Percentiles rank a stretch among this genome's conserved stretches.
Evolutionary conservation across 2,329 filamentous ascomycete genomes (phyloP).

Genomic region (Calcarisporium arbuscula): DNA sequence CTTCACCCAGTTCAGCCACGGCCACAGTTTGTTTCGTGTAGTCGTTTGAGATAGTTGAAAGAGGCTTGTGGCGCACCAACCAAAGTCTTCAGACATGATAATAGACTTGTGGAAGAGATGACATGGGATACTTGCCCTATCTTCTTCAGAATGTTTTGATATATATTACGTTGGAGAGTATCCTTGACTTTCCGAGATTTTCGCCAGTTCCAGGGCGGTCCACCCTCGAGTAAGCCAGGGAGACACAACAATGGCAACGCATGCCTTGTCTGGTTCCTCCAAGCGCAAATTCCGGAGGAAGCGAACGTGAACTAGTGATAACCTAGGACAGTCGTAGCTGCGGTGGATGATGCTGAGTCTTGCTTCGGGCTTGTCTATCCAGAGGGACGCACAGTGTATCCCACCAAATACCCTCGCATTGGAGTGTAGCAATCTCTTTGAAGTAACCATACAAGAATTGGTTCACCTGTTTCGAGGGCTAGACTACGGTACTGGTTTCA

Average conservation of each 20-base stretch:
- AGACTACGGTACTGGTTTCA: too few species aligned
- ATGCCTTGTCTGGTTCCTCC: constrained; percentile 6
- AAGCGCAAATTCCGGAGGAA: constrained; percentile 7
- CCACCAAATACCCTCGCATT: constrained; percentile 24
- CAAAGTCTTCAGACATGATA: too few species aligned
- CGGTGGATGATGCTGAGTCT: constrained; percentile 17
- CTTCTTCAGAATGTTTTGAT: too few species aligned
- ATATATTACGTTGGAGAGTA: too few species aligned
- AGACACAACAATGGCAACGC: constrained; percentile 14
- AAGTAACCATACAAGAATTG: constrained; percentile 19
- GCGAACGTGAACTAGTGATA: constrained; percentile 15
- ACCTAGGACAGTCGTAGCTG: constrained; percentile 15
- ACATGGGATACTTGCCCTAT: too few species aligned
- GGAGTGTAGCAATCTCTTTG: constrained; percentile 12
- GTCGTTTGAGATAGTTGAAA: too few species aligned
- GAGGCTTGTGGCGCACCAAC: too few species aligned
- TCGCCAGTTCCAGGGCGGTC: constrained; percentile 16
- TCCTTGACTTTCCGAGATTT: constrained; percentile 14
- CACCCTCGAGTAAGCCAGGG: constrained; percentile 17
- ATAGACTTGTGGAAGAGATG: too few species aligned
- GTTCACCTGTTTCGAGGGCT: too few species aligned
- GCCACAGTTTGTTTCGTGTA: too few species aligned
- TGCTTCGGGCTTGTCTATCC: constrained; percentile 10
- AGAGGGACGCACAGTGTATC: constrained; percentile 21
- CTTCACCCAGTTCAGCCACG: too few species aligned